Evolutionary conservation across 257 asterid species (phyloP).

Genomic region (Euphrasia confusa): DNA sequence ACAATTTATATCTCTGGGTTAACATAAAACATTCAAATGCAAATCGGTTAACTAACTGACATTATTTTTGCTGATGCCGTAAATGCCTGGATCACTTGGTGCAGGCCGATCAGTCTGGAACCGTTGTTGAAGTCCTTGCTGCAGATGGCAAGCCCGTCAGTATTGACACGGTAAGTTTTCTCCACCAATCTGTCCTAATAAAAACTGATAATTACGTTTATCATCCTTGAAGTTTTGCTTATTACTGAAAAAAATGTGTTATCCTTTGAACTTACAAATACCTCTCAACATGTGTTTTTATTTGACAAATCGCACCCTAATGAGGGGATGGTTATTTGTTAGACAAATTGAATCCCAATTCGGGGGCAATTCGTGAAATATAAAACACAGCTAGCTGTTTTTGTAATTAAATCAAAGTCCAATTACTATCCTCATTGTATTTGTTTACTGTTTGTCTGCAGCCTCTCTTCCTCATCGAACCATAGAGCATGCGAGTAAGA

Average conservation of each 20-base stretch:
- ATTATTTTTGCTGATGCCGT: neutral
- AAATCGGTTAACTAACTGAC: neutral
- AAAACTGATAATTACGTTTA: neutral
- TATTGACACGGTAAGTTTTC: neutral
- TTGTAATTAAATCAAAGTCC: neutral
- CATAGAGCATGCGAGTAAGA: conserved; percentile 35
- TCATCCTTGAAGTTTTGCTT: too few relatives aligned
- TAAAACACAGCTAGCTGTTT: too few relatives aligned
- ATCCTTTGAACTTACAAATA: too few relatives aligned
- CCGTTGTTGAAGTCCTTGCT: neutral
- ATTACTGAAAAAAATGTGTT: too few relatives aligned
- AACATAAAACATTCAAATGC: neutral
- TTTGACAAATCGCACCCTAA: too few relatives aligned
- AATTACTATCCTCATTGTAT: conserved; percentile 15
- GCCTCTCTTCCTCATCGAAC: conserved; percentile 78
- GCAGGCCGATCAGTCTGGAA: conserved; percentile 1
- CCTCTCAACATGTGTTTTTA: too few relatives aligned
- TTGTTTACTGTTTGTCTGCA: conserved; percentile 30
- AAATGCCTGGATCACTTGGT: neutral
- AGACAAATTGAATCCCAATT: too few relatives aligned
- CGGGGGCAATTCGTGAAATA: too few relatives aligned
- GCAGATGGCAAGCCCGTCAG: conserved; percentile 1
- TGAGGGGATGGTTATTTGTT: too few relatives aligned
- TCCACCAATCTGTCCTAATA: neutral
- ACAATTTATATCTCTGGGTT: neutral